phyloP scores from a whole-genome alignment of 345 rosid species.

The Arabis hirsuta region DNA sequence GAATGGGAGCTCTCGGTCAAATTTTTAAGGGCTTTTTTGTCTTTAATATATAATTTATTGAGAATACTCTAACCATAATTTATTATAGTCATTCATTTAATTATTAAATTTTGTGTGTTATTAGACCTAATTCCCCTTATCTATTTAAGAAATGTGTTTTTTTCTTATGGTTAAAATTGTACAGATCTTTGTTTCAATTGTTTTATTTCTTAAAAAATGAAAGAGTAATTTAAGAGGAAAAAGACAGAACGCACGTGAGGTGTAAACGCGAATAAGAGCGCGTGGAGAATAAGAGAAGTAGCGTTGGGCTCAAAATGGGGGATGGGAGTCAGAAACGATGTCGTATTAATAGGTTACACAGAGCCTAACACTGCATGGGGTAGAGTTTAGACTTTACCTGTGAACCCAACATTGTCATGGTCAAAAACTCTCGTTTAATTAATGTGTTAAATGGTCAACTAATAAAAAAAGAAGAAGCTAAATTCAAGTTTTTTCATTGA shows the following conservation, averaged over 20 bases:
- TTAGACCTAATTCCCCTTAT: no score
- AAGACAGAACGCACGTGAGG: constrained; percentile 3
- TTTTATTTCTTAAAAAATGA: constrained; percentile 20
- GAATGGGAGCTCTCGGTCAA: no score
- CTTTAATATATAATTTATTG: no score
- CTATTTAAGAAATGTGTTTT: no score
- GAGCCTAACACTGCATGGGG: constrained; percentile 29
- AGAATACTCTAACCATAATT: no score
- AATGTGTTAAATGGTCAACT: constrained; percentile 24
- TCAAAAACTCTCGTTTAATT: constrained; percentile 24
- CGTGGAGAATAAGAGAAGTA: constrained; percentile 5
- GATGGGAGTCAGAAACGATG: constrained; percentile 34
- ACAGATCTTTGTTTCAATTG: constrained; percentile 24
- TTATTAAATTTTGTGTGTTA: no score
- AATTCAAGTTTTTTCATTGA: constrained; percentile 15
- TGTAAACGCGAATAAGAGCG: background rate
- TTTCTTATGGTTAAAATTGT: no score
- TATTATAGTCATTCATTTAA: no score
- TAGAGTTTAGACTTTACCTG: constrained; percentile 1
- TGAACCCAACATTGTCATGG: constrained; percentile 34
- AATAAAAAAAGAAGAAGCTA: background rate
- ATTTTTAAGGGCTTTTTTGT: no score
- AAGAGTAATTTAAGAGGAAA: constrained; percentile 18
- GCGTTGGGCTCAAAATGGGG: constrained; percentile 38
- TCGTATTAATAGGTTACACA: constrained; percentile 29